phyloP scores from a whole-genome alignment of 1,284 basidiomycete species.

The Pseudozyma tsukubaensis region DNA sequence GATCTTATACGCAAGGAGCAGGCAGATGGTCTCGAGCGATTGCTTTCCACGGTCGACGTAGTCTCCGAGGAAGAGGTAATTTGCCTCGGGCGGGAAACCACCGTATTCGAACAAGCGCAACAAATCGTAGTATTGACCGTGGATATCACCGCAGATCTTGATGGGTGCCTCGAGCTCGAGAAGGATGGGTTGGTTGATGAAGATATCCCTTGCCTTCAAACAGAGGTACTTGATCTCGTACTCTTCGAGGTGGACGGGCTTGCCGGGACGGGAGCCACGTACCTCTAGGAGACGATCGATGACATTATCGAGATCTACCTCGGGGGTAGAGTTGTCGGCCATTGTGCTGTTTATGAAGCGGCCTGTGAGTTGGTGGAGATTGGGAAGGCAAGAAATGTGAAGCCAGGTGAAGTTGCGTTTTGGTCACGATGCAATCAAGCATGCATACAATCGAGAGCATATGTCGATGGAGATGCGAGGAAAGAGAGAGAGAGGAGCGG shows the following conservation, averaged over 20 bases:
- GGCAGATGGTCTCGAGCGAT: slow-evolving; percentile 89
- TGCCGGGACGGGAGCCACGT: slow-evolving; percentile 89
- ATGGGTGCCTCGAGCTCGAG: slow-evolving; percentile 94
- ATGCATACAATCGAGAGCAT: too few relatives aligned
- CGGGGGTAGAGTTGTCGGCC: slow-evolving; percentile 64
- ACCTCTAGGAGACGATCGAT: slow-evolving; percentile 72
- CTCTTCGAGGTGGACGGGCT: slow-evolving; percentile 91
- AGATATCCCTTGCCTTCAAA: slow-evolving; percentile 93
- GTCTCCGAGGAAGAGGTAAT: slow-evolving; percentile 94
- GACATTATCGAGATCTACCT: slow-evolving; percentile 68
- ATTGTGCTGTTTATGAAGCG: slow-evolving; percentile 49
- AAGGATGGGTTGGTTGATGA: slow-evolving; percentile 93
- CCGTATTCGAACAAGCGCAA: slow-evolving; percentile 93
- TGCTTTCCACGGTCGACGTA: slow-evolving; percentile 96
- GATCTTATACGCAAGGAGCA: slow-evolving; percentile 91
- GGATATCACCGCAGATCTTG: slow-evolving; percentile 97
- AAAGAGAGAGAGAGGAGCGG: not conserved
- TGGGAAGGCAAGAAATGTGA: not conserved
- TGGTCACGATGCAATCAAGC: too few relatives aligned
- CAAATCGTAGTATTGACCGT: slow-evolving; percentile 94
- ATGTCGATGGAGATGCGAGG: too few relatives aligned
- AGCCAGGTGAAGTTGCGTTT: too few relatives aligned
- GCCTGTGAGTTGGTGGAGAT: slow-evolving; percentile 9
- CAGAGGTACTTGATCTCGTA: slow-evolving; percentile 96
- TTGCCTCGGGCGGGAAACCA: slow-evolving; percentile 93